These are phyloP conservation scores for Colletotrichum sp. DNA, from an alignment of 2,329 filamentous ascomycete genomes.

Conservation along the genomic window DNA sequence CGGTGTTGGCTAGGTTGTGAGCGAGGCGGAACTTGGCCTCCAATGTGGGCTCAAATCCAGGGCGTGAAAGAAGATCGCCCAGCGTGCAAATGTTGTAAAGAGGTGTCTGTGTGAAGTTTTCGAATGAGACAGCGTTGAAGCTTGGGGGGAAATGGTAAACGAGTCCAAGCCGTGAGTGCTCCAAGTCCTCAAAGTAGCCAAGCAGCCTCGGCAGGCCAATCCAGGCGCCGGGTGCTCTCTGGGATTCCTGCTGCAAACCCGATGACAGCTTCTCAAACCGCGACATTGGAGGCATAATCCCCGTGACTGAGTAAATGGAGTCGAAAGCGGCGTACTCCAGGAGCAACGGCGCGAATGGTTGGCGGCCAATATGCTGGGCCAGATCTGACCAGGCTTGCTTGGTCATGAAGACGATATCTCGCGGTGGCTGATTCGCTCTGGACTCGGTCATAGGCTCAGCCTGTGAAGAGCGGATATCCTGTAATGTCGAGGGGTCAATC, in stretches of 20 bases:
- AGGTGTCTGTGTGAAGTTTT: conserved; percentile 53
- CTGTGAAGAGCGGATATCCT: conserved; percentile 49
- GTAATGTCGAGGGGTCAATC: conserved; percentile 60
- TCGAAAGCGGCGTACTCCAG: conserved; percentile 75
- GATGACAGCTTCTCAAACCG: conserved; percentile 68
- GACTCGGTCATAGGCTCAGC: conserved; percentile 32
- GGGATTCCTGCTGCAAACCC: conserved; percentile 60
- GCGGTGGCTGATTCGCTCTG: conserved; percentile 29
- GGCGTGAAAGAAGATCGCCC: conserved; percentile 55
- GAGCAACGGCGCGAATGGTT: conserved; percentile 62
- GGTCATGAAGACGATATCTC: conserved; percentile 55
- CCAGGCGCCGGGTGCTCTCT: conserved; percentile 59
- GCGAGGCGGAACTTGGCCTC: conserved; percentile 81
- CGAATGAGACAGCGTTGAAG: conserved; percentile 64
- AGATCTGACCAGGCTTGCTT: conserved; percentile 58
- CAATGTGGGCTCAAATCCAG: conserved; percentile 66
- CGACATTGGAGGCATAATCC: conserved; percentile 69
- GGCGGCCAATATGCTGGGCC: conserved; percentile 43
- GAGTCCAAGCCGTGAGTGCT: conserved; percentile 72
- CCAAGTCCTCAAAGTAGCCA: conserved; percentile 78
- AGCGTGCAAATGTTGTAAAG: conserved; percentile 59
- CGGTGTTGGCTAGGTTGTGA: conserved; percentile 72
- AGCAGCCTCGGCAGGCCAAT: conserved; percentile 66
- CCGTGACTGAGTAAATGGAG: conserved; percentile 65
- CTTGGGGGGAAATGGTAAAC: conserved; percentile 75